phyloP scores from a whole-genome alignment of 352 stramenopile genomes.

The Phytophthora syringae region DNA sequence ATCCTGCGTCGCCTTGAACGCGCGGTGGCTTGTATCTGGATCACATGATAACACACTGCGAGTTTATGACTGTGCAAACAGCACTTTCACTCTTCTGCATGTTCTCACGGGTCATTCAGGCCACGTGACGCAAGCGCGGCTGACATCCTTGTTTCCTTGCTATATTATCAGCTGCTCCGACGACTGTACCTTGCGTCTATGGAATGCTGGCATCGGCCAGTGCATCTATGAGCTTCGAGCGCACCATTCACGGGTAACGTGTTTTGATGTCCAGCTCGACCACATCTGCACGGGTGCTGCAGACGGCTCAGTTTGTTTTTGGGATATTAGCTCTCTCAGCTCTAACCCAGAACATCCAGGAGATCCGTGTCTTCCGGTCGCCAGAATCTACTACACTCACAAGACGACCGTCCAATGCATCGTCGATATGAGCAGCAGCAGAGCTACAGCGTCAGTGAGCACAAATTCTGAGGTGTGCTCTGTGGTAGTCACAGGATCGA shows the following conservation, averaged over 20 bases:
- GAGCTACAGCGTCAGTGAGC: not conserved
- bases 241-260: slow-evolving; percentile 64
- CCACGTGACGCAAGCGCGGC: slow-evolving; percentile 62
- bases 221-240: slow-evolving; percentile 48
- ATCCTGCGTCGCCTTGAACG: slow-evolving; percentile 57
- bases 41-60: slow-evolving; percentile 72
- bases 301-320: slow-evolving; percentile 67
- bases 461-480: slow-evolving; percentile 15
- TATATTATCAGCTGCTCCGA: slow-evolving; percentile 67
- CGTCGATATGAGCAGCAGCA: slow-evolving; percentile 22
- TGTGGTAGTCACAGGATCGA: slow-evolving; percentile 71
- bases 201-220: slow-evolving; percentile 49
- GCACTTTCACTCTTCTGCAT: slow-evolving; percentile 50
- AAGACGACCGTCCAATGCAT: slow-evolving; percentile 66
- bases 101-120: slow-evolving; percentile 55
- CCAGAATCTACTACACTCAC: slow-evolving; percentile 50
- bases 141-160: slow-evolving; percentile 29
- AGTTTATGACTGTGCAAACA: slow-evolving; percentile 45
- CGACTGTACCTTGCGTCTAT: slow-evolving; percentile 65
- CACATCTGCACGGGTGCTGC: slow-evolving; percentile 66
- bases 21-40: slow-evolving; percentile 67
- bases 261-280: slow-evolving; percentile 28
- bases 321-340: slow-evolving; percentile 36
- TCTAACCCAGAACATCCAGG: slow-evolving; percentile 2
- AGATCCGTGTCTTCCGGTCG: slow-evolving; percentile 19